phyloP scores from a whole-genome alignment of 257 asterid genomes.

The Ligustrum vulgare region DNA sequence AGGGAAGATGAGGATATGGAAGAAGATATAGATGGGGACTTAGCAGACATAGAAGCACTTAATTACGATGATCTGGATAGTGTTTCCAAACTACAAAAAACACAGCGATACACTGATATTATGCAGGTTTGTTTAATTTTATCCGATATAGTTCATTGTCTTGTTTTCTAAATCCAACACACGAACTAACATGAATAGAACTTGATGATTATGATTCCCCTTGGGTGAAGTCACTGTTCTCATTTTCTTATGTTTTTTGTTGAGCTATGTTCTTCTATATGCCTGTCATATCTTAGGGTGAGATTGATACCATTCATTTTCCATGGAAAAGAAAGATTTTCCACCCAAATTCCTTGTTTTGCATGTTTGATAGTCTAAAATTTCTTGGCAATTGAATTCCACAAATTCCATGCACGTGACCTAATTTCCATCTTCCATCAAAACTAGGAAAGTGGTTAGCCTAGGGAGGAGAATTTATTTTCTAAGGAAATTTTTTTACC shows the following conservation, averaged over 20 bases:
- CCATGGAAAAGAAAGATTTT: too few species aligned
- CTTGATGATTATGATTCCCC: constrained; percentile 24
- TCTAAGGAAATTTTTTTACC: too few species aligned
- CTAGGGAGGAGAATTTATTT: too few species aligned
- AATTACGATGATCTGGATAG: constrained; percentile 91
- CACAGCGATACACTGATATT: constrained; percentile 69
- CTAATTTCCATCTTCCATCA: too few species aligned
- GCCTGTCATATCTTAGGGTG: constrained; percentile 22
- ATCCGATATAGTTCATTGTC: constrained; percentile 1
- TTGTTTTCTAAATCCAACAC: constrained; percentile 5
- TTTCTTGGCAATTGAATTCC: too few species aligned
- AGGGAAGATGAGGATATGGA: constrained; percentile 71
- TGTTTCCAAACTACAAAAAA: constrained; percentile 81
- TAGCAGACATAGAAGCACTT: constrained; percentile 86
- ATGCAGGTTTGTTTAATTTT: constrained; percentile 60
- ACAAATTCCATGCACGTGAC: too few species aligned
- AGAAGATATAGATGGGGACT: constrained; percentile 86
- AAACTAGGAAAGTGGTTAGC: too few species aligned
- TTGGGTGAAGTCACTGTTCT: constrained; percentile 26
- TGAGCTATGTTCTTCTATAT: constrained; percentile 29
- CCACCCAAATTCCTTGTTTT: too few species aligned
- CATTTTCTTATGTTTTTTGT: constrained; percentile 26
- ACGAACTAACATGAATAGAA: constrained; percentile 17
- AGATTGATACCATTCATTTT: too few species aligned
- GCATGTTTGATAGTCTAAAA: too few species aligned